A percentile compares a stretch with the other conserved stretches of the same genome.
These are phyloP conservation scores for Neonectria magnoliae DNA, from an alignment of 2,329 filamentous ascomycete species.

Conservation along the genomic window DNA sequence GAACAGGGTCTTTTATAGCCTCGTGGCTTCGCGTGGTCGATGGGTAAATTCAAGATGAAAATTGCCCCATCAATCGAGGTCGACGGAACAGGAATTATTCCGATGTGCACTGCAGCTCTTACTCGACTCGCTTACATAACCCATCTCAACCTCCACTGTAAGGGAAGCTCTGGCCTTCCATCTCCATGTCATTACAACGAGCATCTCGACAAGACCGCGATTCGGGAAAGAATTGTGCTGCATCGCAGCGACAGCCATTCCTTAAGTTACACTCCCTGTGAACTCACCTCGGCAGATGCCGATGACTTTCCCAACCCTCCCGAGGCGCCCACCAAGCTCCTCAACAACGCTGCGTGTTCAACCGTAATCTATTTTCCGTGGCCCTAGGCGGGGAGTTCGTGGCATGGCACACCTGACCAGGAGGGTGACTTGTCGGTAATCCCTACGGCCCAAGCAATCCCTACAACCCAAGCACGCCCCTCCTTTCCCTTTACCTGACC, in stretches of 20 bases:
- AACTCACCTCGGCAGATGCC: constrained; percentile 1
- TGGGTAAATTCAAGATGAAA: constrained; percentile 40
- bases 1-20: constrained; percentile 36
- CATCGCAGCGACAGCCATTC: neutral
- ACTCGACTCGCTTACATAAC: constrained; percentile 33
- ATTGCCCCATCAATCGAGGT: constrained; percentile 34
- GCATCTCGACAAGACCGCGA: constrained; percentile 8
- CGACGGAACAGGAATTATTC: constrained; percentile 37
- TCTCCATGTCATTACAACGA: constrained; percentile 1
- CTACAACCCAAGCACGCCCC: neutral
- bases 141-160: neutral
- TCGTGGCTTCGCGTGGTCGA: constrained; percentile 37
- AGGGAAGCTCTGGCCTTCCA: neutral
- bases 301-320: neutral
- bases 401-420: neutral
- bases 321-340: neutral
- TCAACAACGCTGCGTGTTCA: neutral
- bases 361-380: neutral
- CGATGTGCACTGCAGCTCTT: constrained; percentile 10
- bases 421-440: constrained; percentile 4
- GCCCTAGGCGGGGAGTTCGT: neutral
- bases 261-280: neutral
- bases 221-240: neutral
- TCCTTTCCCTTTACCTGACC: neutral
- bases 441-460: neutral